Evolutionary conservation across 2,329 filamentous ascomycete species (phyloP).

Genomic region (Pseudocercospora macadamiae): DNA sequence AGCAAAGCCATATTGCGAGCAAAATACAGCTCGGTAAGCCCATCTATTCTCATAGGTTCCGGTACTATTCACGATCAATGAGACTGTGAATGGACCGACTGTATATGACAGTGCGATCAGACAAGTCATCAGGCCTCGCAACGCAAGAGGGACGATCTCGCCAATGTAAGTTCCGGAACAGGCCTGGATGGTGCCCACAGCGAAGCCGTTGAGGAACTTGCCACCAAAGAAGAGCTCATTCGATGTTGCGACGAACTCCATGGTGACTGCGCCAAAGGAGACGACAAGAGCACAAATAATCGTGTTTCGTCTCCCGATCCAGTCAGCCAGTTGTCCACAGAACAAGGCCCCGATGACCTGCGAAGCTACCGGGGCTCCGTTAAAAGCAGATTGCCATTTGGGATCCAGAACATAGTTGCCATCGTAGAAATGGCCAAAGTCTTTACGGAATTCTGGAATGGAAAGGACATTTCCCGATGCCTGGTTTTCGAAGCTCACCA

Average conservation of each 20-base stretch:
- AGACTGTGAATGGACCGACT: slow-evolving; percentile 45
- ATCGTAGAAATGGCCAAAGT: slow-evolving; percentile 46
- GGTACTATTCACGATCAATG: slow-evolving; percentile 29
- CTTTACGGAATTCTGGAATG: slow-evolving; percentile 51
- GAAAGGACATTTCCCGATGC: slow-evolving; percentile 47
- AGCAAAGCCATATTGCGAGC: slow-evolving; percentile 48
- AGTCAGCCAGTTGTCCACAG: slow-evolving; percentile 43
- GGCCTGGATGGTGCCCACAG: slow-evolving; percentile 44
- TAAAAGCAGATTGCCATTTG: slow-evolving; percentile 51
- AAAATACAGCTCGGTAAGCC: slow-evolving; percentile 49
- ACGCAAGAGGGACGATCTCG: slow-evolving; percentile 45
- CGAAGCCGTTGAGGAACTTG: slow-evolving; percentile 50
- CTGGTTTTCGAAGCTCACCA: slow-evolving; percentile 48
- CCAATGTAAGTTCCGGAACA: slow-evolving; percentile 45
- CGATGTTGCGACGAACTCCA: slow-evolving; percentile 48
- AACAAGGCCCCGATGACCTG: slow-evolving; percentile 41
- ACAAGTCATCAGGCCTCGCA: slow-evolving; percentile 43
- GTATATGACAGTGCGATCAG: slow-evolving; percentile 47
- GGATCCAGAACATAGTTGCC: slow-evolving; percentile 46
- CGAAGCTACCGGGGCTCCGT: slow-evolving; percentile 47
- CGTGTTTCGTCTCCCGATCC: slow-evolving; percentile 40
- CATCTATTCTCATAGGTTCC: slow-evolving; percentile 43
- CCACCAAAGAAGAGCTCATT: slow-evolving; percentile 47
- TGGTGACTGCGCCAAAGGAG: slow-evolving; percentile 44
- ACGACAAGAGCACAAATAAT: slow-evolving; percentile 43